Percentiles rank a stretch among this genome's conserved stretches.
phyloP scores from a whole-genome alignment of 139 green algal genomes.

The Asterochloris sp. region DNA sequence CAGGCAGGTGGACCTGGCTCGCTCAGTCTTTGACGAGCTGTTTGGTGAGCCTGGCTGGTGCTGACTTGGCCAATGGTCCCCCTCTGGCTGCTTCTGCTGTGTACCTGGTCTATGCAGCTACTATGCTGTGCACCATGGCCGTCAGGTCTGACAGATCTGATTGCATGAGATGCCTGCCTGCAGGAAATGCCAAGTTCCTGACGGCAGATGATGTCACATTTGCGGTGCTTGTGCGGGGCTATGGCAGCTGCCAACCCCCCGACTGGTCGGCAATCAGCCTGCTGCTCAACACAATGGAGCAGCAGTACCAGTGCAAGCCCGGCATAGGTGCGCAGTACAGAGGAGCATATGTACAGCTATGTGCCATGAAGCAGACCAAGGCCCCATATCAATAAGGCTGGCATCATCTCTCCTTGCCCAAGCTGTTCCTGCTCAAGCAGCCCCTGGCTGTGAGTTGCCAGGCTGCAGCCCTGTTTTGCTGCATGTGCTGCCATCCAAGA shows the following conservation, averaged over 20 bases:
- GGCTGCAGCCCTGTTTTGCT: no score
- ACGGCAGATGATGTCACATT: conserved; percentile 79
- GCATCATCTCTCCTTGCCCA: no score
- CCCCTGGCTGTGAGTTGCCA: no score
- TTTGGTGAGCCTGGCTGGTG: conserved; percentile 51
- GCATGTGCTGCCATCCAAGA: no score
- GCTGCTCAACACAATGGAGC: conserved; percentile 62
- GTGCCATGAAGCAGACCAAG: no score
- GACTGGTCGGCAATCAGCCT: conserved; percentile 65
- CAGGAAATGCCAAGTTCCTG: conserved; percentile 39
- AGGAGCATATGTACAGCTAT: no score
- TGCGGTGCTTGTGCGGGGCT: conserved; percentile 72
- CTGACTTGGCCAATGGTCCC: background rate
- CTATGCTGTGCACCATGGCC: no score
- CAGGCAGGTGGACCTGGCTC: conserved; percentile 72
- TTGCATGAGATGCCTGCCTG: background rate
- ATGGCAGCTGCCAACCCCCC: conserved; percentile 57
- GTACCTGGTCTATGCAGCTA: background rate
- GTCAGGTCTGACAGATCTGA: background rate
- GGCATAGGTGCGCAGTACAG: conserved; percentile 36
- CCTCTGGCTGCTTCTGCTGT: background rate
- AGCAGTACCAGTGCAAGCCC: conserved; percentile 51
- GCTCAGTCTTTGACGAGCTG: conserved; percentile 72
- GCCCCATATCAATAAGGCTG: no score
- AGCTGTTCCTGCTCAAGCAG: no score